Evolutionary conservation across 2,329 filamentous ascomycete genomes (phyloP), one percentile per base, ranked within the genome.

Genomic region (Epichloe sp.): DNA sequence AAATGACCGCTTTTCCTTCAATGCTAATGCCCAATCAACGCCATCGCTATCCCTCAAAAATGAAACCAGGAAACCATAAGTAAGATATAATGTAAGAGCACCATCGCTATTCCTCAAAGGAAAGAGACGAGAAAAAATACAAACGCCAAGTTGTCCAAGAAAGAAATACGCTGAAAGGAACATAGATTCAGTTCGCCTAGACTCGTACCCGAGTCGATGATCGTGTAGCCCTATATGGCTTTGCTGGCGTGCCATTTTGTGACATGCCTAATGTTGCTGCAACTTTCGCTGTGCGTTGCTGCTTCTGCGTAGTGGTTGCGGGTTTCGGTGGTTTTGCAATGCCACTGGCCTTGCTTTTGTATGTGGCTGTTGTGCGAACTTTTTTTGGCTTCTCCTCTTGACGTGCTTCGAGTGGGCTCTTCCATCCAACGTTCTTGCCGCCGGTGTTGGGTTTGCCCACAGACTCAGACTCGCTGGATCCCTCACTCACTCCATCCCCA

Each of bases 381-480:
- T 46, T 26, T 54, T 50, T 44, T 58, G 52, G 34, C 58, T 59
- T 56, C 23, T 56, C 53, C 36, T 60, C 61, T 44, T 65, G 59
- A 48, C 60, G 56, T 23, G 57, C 55, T 50, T 58, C 60, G 4
- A 68, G 52, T 23, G 66, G 66, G 14, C 63, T 59, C 38, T 60
- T 67, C 66, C 66, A 68, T 21, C 54, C 61, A 19, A 68, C 66
- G 19, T 51, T 59, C 58, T 65, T 67, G 48, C 60, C 58, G 41
- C 53, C 48, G 50, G 55, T 60, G 19, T 26, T 49, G 34, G 48
- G 47, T 48, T 38, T 54, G 17, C 38, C 44, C n/a, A 21, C 12
- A 34, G 42, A 21, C 19, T 46, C 44, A 12, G 50, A 40, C 14
- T 42, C 41, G 23, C 42, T 40, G 8, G 35, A 43, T 15, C 23